These are phyloP conservation scores for Oryza glumipatula DNA, from an alignment of 176 grass and related monocot genomes.

Conservation along the genomic window DNA sequence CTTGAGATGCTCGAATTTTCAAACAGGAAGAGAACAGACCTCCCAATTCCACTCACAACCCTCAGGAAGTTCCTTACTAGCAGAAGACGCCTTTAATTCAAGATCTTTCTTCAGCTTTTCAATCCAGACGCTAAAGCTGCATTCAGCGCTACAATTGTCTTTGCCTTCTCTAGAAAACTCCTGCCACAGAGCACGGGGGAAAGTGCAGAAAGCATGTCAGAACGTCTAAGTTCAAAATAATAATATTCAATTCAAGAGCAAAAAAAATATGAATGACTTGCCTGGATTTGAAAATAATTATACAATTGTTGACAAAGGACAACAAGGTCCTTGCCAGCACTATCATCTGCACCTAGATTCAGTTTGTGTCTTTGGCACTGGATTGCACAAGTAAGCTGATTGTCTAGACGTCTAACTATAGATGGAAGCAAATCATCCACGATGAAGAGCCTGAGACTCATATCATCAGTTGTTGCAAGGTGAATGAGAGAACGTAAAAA, in stretches of 20 bases:
- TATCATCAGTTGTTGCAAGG: conserved; percentile 47
- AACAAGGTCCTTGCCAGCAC: conserved; percentile 38
- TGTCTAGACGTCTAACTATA: conserved; percentile 21
- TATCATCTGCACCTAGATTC: conserved; percentile 35
- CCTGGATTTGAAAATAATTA: conserved; percentile 1
- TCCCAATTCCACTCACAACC: conserved; percentile 35
- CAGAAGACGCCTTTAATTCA: conserved; percentile 7
- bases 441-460: conserved; percentile 49
- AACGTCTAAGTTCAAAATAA: too few relatives aligned
- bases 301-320: conserved; percentile 64
- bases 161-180: background rate
- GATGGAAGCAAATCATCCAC: conserved; percentile 61
- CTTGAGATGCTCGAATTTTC: background rate
- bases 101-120: conserved; percentile 28
- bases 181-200: too few relatives aligned
- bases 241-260: too few relatives aligned
- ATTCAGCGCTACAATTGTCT: background rate
- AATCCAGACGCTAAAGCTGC: conserved; percentile 1
- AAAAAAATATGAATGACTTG: background rate
- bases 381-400: conserved; percentile 36
- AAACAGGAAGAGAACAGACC: conserved; percentile 10
- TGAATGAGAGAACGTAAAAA: conserved; percentile 58
- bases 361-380: conserved; percentile 44
- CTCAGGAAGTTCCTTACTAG: background rate
- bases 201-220: too few relatives aligned